Evolutionary conservation across 192 early-diverging fungal species (phyloP).

Genomic region (Umbelopsis isabellina): DNA sequence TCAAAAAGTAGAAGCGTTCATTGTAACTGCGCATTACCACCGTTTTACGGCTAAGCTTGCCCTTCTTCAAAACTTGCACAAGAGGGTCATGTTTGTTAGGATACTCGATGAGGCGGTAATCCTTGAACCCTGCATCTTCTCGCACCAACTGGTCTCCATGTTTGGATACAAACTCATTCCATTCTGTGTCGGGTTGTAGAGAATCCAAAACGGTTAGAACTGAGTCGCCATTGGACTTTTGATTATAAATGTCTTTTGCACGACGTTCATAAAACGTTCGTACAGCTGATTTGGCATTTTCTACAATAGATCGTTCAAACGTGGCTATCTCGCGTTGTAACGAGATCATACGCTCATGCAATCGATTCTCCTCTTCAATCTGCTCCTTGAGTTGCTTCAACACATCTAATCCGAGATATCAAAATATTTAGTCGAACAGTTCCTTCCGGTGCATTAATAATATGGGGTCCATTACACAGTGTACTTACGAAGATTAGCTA

Average conservation of each 20-base stretch:
- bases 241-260: constrained; percentile 27
- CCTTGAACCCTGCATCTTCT: constrained; percentile 32
- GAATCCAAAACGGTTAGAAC: constrained; percentile 22
- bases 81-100: constrained; percentile 42
- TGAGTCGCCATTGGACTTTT: constrained; percentile 22
- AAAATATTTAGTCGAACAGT: neutral
- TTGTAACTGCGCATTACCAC: constrained; percentile 48
- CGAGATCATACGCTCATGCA: constrained; percentile 32
- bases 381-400: constrained; percentile 37
- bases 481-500: constrained; percentile 40
- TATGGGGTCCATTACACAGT: no score
- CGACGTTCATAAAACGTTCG: constrained; percentile 28
- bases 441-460: neutral
- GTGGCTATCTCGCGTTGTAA: constrained; percentile 30
- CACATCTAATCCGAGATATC: constrained; percentile 27
- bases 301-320: constrained; percentile 33
- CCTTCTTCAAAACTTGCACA: constrained; percentile 43
- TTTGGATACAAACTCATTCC: constrained; percentile 40
- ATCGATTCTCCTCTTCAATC: constrained; percentile 43
- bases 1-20: constrained; percentile 49
- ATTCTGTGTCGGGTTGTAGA: constrained; percentile 44
- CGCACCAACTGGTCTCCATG: constrained; percentile 44
- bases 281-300: constrained; percentile 25
- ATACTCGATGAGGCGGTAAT: constrained; percentile 44
- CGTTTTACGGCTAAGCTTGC: constrained; percentile 40